Percentiles rank a stretch among this genome's conserved stretches.
Conservation (phyloP, 176 grass and related monocot genomes). For the Oryza glaberrima region DNA sequence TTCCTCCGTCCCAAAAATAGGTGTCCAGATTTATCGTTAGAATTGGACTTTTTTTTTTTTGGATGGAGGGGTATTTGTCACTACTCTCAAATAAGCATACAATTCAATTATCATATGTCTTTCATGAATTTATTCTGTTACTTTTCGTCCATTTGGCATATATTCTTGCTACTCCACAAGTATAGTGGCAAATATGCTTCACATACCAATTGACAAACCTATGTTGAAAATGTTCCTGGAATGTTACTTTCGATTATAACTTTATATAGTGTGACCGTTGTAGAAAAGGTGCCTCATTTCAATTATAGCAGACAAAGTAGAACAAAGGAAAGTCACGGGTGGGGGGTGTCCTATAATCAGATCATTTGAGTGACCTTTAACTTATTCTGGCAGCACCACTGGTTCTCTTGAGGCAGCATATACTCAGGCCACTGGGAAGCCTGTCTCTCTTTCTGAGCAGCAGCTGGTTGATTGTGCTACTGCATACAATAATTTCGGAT, state of each 20-base stretch:
- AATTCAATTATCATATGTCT: slow-evolving; percentile 12
- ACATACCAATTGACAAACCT: background rate
- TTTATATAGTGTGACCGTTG: background rate
- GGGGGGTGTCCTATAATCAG: background rate
- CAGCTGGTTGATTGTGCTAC: slow-evolving; percentile 89
- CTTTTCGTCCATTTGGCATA: background rate
- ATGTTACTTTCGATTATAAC: background rate
- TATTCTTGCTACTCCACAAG: background rate
- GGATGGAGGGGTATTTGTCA: background rate
- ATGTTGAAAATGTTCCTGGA: background rate
- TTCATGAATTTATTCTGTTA: background rate
- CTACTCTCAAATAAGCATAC: background rate
- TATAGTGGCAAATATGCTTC: background rate
- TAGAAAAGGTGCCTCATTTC: background rate
- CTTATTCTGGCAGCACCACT: slow-evolving; percentile 77
- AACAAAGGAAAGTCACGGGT: background rate
- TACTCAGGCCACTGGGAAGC: slow-evolving; percentile 79
- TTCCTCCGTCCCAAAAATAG: too few relatives aligned
- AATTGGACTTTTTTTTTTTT: too few relatives aligned
- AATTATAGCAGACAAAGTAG: background rate
- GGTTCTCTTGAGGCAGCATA: slow-evolving; percentile 98
- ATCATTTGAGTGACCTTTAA: slow-evolving; percentile 4
- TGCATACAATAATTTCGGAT: slow-evolving; percentile 90
- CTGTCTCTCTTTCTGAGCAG: slow-evolving; percentile 88
- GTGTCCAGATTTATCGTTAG: too few relatives aligned